phyloP scores from a whole-genome alignment of 1,139 yeast genomes.

The Diutina rugosa region DNA sequence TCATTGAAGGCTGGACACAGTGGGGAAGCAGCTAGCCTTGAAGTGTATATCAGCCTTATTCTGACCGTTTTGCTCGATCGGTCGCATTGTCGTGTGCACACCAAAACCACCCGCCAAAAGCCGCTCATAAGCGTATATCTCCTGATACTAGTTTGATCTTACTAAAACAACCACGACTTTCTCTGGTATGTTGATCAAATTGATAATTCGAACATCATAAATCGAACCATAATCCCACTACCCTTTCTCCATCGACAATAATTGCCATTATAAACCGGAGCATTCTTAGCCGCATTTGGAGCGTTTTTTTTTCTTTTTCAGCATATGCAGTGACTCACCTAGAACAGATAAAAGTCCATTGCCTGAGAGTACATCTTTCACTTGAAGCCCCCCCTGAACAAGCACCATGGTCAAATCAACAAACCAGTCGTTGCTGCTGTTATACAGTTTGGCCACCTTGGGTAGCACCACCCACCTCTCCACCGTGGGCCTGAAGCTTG shows the following conservation, averaged over 20 bases:
- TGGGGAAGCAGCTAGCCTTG: too few species aligned
- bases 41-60: too few species aligned
- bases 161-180: too few species aligned
- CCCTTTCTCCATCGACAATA: neutral
- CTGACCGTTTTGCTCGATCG: neutral
- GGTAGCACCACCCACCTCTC: conserved; percentile 1
- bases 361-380: neutral
- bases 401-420: neutral
- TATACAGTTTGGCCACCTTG: conserved; percentile 2
- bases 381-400: neutral
- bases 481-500: conserved; percentile 1
- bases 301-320: neutral
- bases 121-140: neutral
- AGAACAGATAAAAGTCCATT: neutral
- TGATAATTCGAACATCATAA: neutral
- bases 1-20: conserved; percentile 13
- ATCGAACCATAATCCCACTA: neutral
- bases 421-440: neutral
- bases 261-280: neutral
- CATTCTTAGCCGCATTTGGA: neutral
- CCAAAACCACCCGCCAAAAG: neutral
- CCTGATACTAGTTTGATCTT: too few species aligned
- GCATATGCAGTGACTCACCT: neutral
- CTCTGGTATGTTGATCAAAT: too few species aligned
- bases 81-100: neutral